Evolutionary conservation across 768 basidiomycete genomes (phyloP).

Genomic region (Pulveroboletus sp.): DNA sequence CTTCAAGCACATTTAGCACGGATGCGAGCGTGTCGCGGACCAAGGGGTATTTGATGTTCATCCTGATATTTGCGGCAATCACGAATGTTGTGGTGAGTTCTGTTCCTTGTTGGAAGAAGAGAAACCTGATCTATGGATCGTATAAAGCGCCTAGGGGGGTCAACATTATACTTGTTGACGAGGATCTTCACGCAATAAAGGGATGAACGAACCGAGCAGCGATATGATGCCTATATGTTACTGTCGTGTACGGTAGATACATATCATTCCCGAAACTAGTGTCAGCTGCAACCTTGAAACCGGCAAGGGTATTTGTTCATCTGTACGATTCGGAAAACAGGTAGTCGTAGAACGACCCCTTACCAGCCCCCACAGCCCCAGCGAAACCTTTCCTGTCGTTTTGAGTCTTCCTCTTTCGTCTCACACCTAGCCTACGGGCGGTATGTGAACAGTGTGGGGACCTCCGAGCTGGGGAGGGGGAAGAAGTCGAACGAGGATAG

Average conservation of each 20-base stretch:
- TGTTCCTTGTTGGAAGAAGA: not conserved
- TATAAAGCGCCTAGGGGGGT: slow-evolving; percentile 51
- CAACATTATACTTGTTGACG: slow-evolving; percentile 49
- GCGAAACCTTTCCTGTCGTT: slow-evolving; percentile 10
- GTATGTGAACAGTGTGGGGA: slow-evolving; percentile 23
- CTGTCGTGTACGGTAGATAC: slow-evolving; percentile 2
- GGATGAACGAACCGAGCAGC: not conserved
- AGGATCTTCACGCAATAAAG: slow-evolving; percentile 47
- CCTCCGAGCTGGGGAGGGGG: slow-evolving; percentile 49
- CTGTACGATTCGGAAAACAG: slow-evolving; percentile 34
- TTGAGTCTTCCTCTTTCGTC: slow-evolving; percentile 17
- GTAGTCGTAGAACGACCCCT: slow-evolving; percentile 40
- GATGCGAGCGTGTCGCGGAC: slow-evolving; percentile 48
- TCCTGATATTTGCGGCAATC: slow-evolving; percentile 77
- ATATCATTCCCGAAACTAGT: not conserved
- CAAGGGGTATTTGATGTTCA: slow-evolving; percentile 74
- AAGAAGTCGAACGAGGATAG: slow-evolving; percentile 42
- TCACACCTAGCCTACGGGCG: slow-evolving; percentile 10
- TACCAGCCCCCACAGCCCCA: slow-evolving; percentile 11
- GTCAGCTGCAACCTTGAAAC: not conserved
- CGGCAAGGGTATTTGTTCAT: not conserved
- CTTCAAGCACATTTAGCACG: slow-evolving; percentile 55
- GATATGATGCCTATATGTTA: slow-evolving; percentile 5
- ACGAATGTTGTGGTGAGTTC: slow-evolving; percentile 56
- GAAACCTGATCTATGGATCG: not conserved